These are phyloP conservation scores for Tricholoma sp. DNA, from an alignment of 768 basidiomycete species.

Conservation along the genomic window DNA sequence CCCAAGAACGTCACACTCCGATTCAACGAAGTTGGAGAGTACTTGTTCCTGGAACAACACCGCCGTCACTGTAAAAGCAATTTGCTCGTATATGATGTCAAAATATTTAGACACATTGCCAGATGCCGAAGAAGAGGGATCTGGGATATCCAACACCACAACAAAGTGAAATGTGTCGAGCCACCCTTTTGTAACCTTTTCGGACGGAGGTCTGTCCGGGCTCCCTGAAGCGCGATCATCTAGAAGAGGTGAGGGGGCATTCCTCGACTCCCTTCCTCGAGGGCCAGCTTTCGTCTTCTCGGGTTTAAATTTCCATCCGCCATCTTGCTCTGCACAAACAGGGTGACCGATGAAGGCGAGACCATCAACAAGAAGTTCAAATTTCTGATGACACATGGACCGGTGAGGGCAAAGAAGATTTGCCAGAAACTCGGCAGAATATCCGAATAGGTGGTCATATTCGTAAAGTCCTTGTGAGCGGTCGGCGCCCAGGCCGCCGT, in stretches of 20 bases:
- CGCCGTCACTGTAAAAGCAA: conserved; percentile 87
- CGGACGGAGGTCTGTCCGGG: conserved; percentile 27
- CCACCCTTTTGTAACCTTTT: conserved; percentile 40
- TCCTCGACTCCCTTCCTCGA: conserved; percentile 54
- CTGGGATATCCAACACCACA: conserved; percentile 82
- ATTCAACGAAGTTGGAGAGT: conserved; percentile 78
- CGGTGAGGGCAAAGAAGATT: conserved; percentile 72
- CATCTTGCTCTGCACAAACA: conserved; percentile 72
- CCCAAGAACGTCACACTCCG: conserved; percentile 69
- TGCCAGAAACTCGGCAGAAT: conserved; percentile 76
- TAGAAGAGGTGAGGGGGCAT: conserved; percentile 24
- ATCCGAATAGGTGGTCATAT: conserved; percentile 74
- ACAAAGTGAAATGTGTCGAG: conserved; percentile 82
- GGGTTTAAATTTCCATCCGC: conserved; percentile 69
- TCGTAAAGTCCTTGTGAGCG: conserved; percentile 35
- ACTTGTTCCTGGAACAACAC: conserved; percentile 92
- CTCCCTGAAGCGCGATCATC: conserved; percentile 26
- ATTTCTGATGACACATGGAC: conserved; percentile 88
- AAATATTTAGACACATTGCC: conserved; percentile 76
- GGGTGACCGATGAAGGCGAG: conserved; percentile 94
- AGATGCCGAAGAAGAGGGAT: conserved; percentile 80
- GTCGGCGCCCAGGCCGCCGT: conserved; percentile 32
- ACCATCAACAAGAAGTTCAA: conserved; percentile 88
- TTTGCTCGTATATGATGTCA: conserved; percentile 84
- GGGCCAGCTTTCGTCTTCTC: conserved; percentile 49